phyloP scores from a whole-genome alignment of 169 alveolate genomes.

The Plasmodium gaboni region DNA sequence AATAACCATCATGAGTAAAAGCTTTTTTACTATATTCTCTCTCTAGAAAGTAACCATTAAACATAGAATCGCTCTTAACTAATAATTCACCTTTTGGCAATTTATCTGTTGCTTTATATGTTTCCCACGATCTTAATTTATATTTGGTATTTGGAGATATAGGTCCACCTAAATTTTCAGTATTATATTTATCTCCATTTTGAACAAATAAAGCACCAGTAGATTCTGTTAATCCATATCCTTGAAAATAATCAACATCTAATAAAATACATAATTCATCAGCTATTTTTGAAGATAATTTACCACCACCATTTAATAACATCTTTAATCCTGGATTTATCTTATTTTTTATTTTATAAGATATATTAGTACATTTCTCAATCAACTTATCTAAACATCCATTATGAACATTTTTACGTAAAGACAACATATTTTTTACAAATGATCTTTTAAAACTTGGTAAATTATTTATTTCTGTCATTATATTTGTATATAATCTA shows the following conservation, averaged over 20 bases:
- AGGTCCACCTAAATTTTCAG: constrained; percentile 48
- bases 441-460: constrained; percentile 16
- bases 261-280: constrained; percentile 21
- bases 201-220: constrained; percentile 38
- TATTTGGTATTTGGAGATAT: neutral
- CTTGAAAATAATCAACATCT: constrained; percentile 27
- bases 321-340: constrained; percentile 12
- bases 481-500: constrained; percentile 25
- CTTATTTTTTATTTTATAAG: constrained; percentile 21
- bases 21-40: constrained; percentile 90
- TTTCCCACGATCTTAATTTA: constrained; percentile 58
- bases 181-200: neutral
- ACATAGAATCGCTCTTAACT: constrained; percentile 88
- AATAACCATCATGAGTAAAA: constrained; percentile 90
- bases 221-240: constrained; percentile 67
- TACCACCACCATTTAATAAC: constrained; percentile 61
- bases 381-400: neutral
- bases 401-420: neutral
- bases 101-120: constrained; percentile 79
- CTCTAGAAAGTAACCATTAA: constrained; percentile 92
- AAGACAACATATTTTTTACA: neutral
- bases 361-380: constrained; percentile 11
- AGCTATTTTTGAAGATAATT: constrained; percentile 34
- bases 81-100: constrained; percentile 95
- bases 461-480: constrained; percentile 23